These are phyloP conservation scores for Heracleum sosnowskyi DNA, from an alignment of 129 eudicot genomes.

Conservation along the genomic window DNA sequence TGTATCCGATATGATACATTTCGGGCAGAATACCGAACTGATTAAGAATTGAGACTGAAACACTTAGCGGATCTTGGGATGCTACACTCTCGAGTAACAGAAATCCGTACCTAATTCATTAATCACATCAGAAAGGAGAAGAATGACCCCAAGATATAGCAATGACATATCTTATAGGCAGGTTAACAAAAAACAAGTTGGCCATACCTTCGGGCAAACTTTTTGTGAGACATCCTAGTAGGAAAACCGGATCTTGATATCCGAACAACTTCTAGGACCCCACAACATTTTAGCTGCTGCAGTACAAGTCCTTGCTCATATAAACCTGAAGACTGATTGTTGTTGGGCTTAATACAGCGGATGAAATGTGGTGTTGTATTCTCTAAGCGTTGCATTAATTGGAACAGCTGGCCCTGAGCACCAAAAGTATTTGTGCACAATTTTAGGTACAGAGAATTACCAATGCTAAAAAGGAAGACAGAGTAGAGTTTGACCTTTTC, in stretches of 20 bases:
- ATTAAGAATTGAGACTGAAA: constrained; percentile 86
- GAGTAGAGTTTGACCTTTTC: background rate
- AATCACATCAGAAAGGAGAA: constrained; percentile 10
- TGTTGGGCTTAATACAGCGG: constrained; percentile 95
- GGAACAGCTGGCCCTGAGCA: constrained; percentile 83
- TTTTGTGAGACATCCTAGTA: constrained; percentile 87
- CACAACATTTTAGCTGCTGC: constrained; percentile 92
- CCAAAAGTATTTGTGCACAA: constrained; percentile 13
- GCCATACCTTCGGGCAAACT: constrained; percentile 77
- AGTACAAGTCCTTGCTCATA: constrained; percentile 75
- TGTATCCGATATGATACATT: constrained; percentile 95
- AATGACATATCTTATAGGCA: no score
- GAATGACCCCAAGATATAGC: background rate
- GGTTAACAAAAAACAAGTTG: background rate
- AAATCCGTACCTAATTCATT: constrained; percentile 71
- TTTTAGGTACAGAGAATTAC: background rate
- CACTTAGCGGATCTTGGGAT: constrained; percentile 80
- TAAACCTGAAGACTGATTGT: constrained; percentile 70
- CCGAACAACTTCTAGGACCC: constrained; percentile 91
- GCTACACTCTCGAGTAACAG: constrained; percentile 74
- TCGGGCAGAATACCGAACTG: constrained; percentile 87
- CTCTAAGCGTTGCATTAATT: constrained; percentile 87
- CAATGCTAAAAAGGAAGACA: background rate
- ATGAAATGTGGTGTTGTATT: constrained; percentile 93
- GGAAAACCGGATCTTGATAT: constrained; percentile 95